These are phyloP conservation scores for Rhizomucor pusillus DNA, from an alignment of 371 early-diverging fungal genomes.

Conservation along the genomic window DNA sequence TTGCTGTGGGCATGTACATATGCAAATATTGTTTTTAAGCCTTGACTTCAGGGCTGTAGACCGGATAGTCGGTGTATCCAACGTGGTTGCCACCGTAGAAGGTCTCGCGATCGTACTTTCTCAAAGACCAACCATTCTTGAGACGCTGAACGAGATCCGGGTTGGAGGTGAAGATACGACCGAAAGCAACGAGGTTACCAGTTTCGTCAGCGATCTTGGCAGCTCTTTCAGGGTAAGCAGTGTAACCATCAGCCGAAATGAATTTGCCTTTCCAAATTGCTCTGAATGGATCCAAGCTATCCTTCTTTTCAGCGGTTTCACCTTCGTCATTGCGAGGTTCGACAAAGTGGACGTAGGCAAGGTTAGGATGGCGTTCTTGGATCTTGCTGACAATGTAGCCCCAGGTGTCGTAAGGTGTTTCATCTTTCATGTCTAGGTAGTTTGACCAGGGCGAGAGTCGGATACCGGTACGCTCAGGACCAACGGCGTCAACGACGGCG, in stretches of 20 bases:
- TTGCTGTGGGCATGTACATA: no score
- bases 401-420: constrained; percentile 35
- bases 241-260: constrained; percentile 28
- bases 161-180: constrained; percentile 34
- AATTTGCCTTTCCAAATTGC: constrained; percentile 29
- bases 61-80: constrained; percentile 34
- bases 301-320: constrained; percentile 5
- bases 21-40: no score
- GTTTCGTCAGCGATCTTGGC: constrained; percentile 18
- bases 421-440: constrained; percentile 27
- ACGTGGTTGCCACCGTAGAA: constrained; percentile 18
- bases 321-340: constrained; percentile 24
- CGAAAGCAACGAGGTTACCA: constrained; percentile 28
- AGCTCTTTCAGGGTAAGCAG: constrained; percentile 13
- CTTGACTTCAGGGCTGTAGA: no score
- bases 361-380: constrained; percentile 17
- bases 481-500: constrained; percentile 22
- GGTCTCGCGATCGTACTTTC: constrained; percentile 20
- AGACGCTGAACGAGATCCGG: constrained; percentile 33
- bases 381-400: constrained; percentile 17
- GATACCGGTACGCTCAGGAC: constrained; percentile 13
- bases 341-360: constrained; percentile 37
- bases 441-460: constrained; percentile 22
- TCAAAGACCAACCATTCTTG: constrained; percentile 19
- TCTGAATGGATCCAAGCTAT: constrained; percentile 26